Conservation (phyloP, 306 rosid genomes). For the Gillenia trifoliata region DNA sequence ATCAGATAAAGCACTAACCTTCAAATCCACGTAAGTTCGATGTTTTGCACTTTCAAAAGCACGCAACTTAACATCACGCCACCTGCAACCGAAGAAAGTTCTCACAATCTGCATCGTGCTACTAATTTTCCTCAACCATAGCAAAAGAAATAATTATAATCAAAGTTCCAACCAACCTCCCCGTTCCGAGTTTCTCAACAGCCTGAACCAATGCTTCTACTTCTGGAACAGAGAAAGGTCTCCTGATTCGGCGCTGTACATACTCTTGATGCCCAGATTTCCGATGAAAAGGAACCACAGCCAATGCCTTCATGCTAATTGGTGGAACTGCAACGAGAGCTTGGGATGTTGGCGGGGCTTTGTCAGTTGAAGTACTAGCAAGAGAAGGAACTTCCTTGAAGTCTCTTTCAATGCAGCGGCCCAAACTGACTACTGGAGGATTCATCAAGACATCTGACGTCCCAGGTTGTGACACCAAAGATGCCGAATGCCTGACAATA, state of each 20-base stretch:
- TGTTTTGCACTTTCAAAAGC: conserved; percentile 65
- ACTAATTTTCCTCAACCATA: not conserved
- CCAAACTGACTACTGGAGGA: conserved; percentile 32
- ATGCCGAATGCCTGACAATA: conserved; percentile 43
- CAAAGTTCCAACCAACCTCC: conserved; percentile 44
- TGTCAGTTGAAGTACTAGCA: conserved; percentile 35
- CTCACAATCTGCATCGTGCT: not conserved
- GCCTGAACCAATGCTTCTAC: conserved; percentile 79
- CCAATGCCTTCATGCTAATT: conserved; percentile 52
- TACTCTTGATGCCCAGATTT: conserved; percentile 58
- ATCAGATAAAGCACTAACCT: conserved; percentile 35
- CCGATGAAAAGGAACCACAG: conserved; percentile 50
- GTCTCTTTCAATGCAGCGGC: conserved; percentile 41
- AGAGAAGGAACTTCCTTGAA: conserved; percentile 26
- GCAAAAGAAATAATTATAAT: not conserved
- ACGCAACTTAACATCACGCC: conserved; percentile 67
- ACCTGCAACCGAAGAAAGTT: conserved; percentile 28
- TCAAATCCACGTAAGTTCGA: conserved; percentile 72
- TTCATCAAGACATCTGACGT: conserved; percentile 33
- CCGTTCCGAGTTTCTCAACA: conserved; percentile 82
- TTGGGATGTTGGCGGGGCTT: conserved; percentile 41
- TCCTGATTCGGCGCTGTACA: conserved; percentile 66
- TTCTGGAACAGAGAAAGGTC: conserved; percentile 78
- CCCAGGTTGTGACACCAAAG: conserved; percentile 41
- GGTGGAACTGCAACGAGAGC: conserved; percentile 56